Evolutionary conservation across 345 rosid species (phyloP).

Genomic region (Isatis tinctoria): DNA sequence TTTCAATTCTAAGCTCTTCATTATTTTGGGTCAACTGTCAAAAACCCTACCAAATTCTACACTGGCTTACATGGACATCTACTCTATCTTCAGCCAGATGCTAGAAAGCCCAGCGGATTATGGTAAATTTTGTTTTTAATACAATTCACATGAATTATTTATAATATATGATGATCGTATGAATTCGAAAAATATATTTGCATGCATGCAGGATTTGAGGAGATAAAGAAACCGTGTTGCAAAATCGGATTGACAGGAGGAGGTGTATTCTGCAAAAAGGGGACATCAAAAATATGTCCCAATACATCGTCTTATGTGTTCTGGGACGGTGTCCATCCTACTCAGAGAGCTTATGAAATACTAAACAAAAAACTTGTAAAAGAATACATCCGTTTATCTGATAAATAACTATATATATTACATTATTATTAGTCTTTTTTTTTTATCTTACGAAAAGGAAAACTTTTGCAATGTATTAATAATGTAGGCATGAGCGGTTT

Average conservation of each 20-base stretch:
- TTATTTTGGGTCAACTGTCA: constrained; percentile 29
- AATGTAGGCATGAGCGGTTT: neutral
- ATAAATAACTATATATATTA: neutral
- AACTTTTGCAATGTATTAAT: constrained; percentile 10
- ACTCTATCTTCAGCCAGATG: constrained; percentile 36
- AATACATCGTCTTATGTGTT: constrained; percentile 28
- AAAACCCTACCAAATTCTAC: constrained; percentile 30
- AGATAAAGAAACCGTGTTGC: constrained; percentile 28
- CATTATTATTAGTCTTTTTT: neutral
- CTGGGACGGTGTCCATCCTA: constrained; percentile 39
- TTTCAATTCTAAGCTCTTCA: constrained; percentile 50
- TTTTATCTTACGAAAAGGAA: neutral
- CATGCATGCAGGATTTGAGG: constrained; percentile 26
- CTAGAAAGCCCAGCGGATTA: constrained; percentile 42
- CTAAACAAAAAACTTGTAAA: constrained; percentile 8
- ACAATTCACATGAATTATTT: neutral
- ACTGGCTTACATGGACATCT: constrained; percentile 43
- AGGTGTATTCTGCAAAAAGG: constrained; percentile 11
- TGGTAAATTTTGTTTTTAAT: constrained; percentile 35
- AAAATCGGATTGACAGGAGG: constrained; percentile 23
- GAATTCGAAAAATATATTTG: neutral
- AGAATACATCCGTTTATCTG: neutral
- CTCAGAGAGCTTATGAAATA: constrained; percentile 32
- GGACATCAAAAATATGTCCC: constrained; percentile 2
- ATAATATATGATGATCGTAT: neutral